Conservation (phyloP, 371 early-diverging fungal genomes). For the Actinomucor elegans region DNA sequence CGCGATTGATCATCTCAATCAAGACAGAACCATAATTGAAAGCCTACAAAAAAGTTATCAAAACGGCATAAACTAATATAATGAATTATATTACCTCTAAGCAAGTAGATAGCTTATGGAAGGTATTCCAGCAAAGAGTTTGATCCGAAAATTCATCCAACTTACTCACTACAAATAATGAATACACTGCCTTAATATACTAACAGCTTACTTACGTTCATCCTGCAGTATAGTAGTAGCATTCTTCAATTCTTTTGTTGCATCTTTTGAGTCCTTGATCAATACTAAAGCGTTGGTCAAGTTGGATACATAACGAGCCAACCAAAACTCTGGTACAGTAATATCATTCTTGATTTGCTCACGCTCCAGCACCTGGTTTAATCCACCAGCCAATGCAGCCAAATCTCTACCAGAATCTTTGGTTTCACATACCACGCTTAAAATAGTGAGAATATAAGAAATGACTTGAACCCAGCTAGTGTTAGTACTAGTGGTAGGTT, state of each 20-base stretch:
- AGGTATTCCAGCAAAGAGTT: constrained; percentile 28
- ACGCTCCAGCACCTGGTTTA: constrained; percentile 11
- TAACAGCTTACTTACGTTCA: constrained; percentile 6
- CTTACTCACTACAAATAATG: constrained; percentile 5
- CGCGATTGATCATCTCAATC: constrained; percentile 35
- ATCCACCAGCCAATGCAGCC: constrained; percentile 11
- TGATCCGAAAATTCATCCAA: constrained; percentile 14
- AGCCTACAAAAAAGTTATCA: constrained; percentile 17
- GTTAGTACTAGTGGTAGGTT: constrained; percentile 39
- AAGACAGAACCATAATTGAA: constrained; percentile 42
- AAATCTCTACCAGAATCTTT: constrained; percentile 27
- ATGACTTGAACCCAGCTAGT: constrained; percentile 40
- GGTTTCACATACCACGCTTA: constrained; percentile 30
- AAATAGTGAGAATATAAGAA: constrained; percentile 29
- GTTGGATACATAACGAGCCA: constrained; percentile 27
- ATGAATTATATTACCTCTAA: constrained; percentile 27
- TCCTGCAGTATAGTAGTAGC: constrained; percentile 15
- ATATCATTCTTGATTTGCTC: constrained; percentile 18
- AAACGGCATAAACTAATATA: no score
- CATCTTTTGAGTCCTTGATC: constrained; percentile 11
- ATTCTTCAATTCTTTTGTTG: constrained; percentile 12
- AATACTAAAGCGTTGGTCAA: constrained; percentile 23
- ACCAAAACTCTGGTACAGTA: constrained; percentile 23
- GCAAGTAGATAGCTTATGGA: constrained; percentile 28
- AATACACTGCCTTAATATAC: neutral